A percentile compares a stretch with the other conserved stretches of the same genome.
phyloP scores from a whole-genome alignment of 2,329 filamentous ascomycete genomes.

The Calonectria pteridis region DNA sequence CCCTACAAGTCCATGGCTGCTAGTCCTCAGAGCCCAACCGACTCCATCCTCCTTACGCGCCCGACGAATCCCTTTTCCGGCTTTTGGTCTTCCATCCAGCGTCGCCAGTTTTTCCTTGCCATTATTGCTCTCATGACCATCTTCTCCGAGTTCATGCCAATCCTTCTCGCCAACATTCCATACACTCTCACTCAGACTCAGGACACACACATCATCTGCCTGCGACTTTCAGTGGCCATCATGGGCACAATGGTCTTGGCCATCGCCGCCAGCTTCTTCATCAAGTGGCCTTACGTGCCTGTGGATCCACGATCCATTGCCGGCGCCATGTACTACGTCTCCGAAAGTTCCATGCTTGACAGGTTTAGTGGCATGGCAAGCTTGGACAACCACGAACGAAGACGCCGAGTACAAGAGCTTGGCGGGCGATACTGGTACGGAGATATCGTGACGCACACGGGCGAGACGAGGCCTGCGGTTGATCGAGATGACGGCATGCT shows the following conservation, averaged over 20 bases:
- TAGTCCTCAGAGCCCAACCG: conserved; percentile 49
- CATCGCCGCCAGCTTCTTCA: conserved; percentile 55
- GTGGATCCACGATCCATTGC: conserved; percentile 61
- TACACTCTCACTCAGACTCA: conserved; percentile 58
- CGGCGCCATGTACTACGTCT: conserved; percentile 59
- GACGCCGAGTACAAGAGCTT: conserved; percentile 37
- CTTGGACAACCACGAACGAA: conserved; percentile 35
- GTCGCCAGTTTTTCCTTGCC: conserved; percentile 53
- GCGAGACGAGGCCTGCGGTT: conserved; percentile 39
- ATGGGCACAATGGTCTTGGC: conserved; percentile 58
- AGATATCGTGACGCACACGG: conserved; percentile 35
- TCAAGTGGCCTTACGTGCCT: conserved; percentile 59
- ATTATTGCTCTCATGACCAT: conserved; percentile 57
- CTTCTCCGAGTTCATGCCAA: conserved; percentile 63
- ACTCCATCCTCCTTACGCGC: conserved; percentile 56
- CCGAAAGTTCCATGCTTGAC: conserved; percentile 41
- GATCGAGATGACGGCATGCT: conserved; percentile 43
- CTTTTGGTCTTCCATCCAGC: conserved; percentile 47
- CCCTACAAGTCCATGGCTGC: conserved; percentile 57
- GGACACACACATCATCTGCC: conserved; percentile 55
- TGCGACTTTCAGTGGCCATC: conserved; percentile 53
- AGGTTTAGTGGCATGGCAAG: conserved; percentile 40
- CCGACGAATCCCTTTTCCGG: conserved; percentile 61
- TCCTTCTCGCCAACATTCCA: conserved; percentile 62
- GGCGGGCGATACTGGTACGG: conserved; percentile 42